Percentiles rank a stretch among this genome's conserved stretches.
phyloP scores from a whole-genome alignment of 1,284 basidiomycete genomes.

The Fomes fomentarius region DNA sequence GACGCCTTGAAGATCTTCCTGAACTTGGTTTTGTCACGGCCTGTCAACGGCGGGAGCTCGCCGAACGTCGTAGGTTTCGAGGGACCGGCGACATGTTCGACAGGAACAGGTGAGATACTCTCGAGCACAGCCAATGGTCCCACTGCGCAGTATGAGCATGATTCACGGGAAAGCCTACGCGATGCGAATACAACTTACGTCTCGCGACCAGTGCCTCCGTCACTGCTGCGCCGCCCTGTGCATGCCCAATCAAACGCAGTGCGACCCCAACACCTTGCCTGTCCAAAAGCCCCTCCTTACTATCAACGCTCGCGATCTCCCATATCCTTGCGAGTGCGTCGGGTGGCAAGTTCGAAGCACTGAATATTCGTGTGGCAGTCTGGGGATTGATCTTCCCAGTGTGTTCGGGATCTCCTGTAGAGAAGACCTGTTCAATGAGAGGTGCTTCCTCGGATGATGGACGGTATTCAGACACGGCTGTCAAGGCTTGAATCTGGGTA shows the following conservation, averaged over 20 bases:
- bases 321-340: constrained; percentile 88
- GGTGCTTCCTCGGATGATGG: constrained; percentile 65
- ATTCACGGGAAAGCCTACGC: neutral
- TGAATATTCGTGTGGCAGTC: constrained; percentile 78
- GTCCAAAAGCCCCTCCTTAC: constrained; percentile 84
- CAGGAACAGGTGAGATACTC: constrained; percentile 49
- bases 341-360: constrained; percentile 77
- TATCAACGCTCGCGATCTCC: constrained; percentile 89
- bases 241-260: constrained; percentile 88
- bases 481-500: constrained; percentile 27
- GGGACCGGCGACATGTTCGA: constrained; percentile 9
- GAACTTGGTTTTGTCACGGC: constrained; percentile 84
- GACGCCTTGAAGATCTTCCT: constrained; percentile 66
- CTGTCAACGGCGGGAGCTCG: constrained; percentile 59
- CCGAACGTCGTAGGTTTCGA: constrained; percentile 4
- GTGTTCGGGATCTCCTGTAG: constrained; percentile 66
- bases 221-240: constrained; percentile 81
- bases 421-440: constrained; percentile 71
- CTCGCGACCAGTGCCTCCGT: constrained; percentile 60
- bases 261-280: constrained; percentile 84
- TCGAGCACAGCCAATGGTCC: constrained; percentile 82
- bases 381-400: constrained; percentile 81
- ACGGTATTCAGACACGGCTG: constrained; percentile 45
- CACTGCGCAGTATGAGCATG: constrained; percentile 46
- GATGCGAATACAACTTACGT: constrained; percentile 51